Percentiles rank a stretch among this genome's conserved stretches.
These are phyloP conservation scores for Oryza officinalis DNA, from an alignment of 176 grass and related monocot genomes.

Conservation along the genomic window DNA sequence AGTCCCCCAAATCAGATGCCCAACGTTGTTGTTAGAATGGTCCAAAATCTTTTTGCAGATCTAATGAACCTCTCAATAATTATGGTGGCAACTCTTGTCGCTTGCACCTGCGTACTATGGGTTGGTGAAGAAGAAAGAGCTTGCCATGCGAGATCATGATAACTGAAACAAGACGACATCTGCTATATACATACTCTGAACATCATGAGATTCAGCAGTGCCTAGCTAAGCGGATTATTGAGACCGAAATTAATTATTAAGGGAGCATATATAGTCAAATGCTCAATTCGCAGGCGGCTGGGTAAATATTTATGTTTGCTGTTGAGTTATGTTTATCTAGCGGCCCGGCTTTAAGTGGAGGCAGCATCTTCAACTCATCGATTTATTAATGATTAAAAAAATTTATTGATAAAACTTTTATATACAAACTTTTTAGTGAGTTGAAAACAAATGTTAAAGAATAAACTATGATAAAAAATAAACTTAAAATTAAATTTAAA, in stretches of 20 bases:
- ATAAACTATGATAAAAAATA: no score
- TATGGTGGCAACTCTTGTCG: background rate
- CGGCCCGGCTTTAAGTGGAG: background rate
- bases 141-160: background rate
- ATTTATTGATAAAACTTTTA: no score
- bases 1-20: background rate
- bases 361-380: no score
- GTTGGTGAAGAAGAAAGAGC: background rate
- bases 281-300: background rate
- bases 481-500: no score
- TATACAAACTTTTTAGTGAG: no score
- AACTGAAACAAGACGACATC: background rate
- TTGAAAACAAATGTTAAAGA: no score
- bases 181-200: background rate
- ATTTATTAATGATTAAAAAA: no score
- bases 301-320: background rate
- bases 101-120: background rate
- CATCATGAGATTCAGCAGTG: background rate
- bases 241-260: background rate
- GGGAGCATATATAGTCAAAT: background rate
- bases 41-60: background rate
- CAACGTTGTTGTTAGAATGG: background rate
- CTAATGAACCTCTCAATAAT: background rate
- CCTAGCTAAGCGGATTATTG: background rate
- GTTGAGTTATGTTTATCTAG: background rate